phyloP scores from a whole-genome alignment of 306 rosid species.

The Carpinus fangiana region DNA sequence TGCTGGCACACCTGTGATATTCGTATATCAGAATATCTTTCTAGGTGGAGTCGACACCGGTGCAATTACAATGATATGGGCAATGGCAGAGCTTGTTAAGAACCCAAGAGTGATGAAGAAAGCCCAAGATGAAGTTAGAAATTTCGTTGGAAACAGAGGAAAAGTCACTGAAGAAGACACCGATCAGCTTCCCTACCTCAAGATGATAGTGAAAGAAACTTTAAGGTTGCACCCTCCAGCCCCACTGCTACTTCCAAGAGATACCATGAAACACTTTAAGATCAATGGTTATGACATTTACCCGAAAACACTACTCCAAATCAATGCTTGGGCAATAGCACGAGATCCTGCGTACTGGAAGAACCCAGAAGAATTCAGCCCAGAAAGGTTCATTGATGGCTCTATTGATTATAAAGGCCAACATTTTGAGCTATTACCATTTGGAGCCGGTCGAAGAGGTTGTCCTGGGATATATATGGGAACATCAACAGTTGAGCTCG shows the following conservation, averaged over 20 bases:
- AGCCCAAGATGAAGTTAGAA: conserved; percentile 38
- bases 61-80: conserved; percentile 38
- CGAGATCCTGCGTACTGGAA: conserved; percentile 39
- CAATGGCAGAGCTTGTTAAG: conserved; percentile 42
- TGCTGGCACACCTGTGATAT: background rate
- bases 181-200: conserved; percentile 31
- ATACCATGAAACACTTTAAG: conserved; percentile 26
- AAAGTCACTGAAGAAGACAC: conserved; percentile 30
- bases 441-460: conserved; percentile 48
- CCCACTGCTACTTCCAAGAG: conserved; percentile 44
- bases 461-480: conserved; percentile 45
- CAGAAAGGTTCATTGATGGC: conserved; percentile 44
- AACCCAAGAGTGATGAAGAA: conserved; percentile 39
- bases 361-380: conserved; percentile 47
- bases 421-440: conserved; percentile 42
- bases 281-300: conserved; percentile 32
- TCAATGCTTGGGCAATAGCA: conserved; percentile 47
- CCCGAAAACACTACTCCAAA: conserved; percentile 24
- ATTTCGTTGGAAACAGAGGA: background rate
- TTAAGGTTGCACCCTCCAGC: conserved; percentile 50
- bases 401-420: conserved; percentile 42
- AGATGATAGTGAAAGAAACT: conserved; percentile 45
- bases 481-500: conserved; percentile 23
- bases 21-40: conserved; percentile 29
- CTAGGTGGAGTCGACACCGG: conserved; percentile 44